Evolutionary conservation across 768 basidiomycete genomes (phyloP), one percentile per base, ranked within the genome.

Genomic region (Paxillus rubicundulus): DNA sequence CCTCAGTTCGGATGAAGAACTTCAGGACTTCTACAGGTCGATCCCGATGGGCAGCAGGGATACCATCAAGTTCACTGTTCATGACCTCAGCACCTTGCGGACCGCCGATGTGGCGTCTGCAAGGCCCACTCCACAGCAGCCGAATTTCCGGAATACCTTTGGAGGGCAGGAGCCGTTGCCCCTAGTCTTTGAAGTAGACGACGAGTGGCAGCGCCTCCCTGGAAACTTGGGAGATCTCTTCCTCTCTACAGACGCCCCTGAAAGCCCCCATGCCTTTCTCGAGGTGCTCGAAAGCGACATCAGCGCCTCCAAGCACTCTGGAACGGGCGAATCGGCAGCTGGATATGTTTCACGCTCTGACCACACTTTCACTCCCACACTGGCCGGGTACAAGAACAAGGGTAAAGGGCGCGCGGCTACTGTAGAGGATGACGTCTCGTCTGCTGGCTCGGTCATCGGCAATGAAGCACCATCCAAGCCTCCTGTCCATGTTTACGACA

Each of bases 1-100:
- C 10, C 74, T 91, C 51, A 87, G 81, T 68, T 82, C 89, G 4
- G 76, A 89, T 49, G 84, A 84, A 32, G 90, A 92, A 66, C 79
- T 92, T n/a, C 77, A 78, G 49, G 88, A 91, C 53, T 88, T 79
- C 64, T 90, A 86, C 63, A 61, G 64, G 27, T 70, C 72, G 7
- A 60, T 71, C 52, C 51, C 61, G 40, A 64, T 64, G 13, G 20
- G 36, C 21, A 28, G n/a, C 9, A 34, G 33, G 2, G 42, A 72
- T 18, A 53, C 70, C 21, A 71, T 85, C 69, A 87, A 82, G 68
- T 81, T 92, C 59, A 70, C 68, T 17, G 82, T 92, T 18, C 75
- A 79, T 61, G 84, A 91, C 71, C 68, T 91, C 17, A 51, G 67
- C 53, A 54, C 57, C 49, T 57, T 69, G 52, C 68, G 75, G 49